Percentiles rank a stretch among this genome's conserved stretches.
Conservation (phyloP, 768 basidiomycete species). For the Solioccasus polychromus region DNA sequence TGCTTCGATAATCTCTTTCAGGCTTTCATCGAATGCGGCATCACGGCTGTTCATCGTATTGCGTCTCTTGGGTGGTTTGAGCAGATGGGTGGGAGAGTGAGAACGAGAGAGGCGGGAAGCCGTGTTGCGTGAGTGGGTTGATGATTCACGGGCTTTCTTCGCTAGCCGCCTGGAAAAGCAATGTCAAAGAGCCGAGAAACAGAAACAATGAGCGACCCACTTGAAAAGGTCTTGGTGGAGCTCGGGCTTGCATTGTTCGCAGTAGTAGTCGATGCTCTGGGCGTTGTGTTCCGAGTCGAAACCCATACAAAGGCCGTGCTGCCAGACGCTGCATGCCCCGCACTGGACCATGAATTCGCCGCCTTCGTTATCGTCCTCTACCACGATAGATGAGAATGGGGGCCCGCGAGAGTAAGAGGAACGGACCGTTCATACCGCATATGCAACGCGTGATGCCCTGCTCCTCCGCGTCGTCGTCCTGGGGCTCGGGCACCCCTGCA, state of each 20-base stretch:
- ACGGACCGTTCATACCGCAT: conserved; percentile 77
- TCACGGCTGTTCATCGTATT: conserved; percentile 99
- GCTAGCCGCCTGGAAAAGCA: conserved; percentile 51
- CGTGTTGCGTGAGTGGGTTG: conserved; percentile 59
- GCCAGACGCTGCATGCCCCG: conserved; percentile 97
- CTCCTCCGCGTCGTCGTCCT: conserved; percentile 48
- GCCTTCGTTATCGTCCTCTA: conserved; percentile 75
- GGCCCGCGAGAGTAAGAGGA: conserved; percentile 8
- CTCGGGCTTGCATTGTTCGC: conserved; percentile 89
- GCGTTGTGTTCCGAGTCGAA: conserved; percentile 74
- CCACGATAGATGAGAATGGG: conserved; percentile 24
- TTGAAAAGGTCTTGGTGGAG: conserved; percentile 78
- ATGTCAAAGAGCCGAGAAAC: conserved; percentile 14
- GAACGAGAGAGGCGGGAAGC: conserved; percentile 68
- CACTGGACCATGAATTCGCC: conserved; percentile 98
- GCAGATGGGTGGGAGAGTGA: conserved; percentile 60
- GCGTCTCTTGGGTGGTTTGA: conserved; percentile 78
- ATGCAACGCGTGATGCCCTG: conserved; percentile 75
- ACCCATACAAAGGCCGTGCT: conserved; percentile 96
- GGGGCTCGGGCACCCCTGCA: conserved; percentile 35
- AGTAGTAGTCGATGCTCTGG: conserved; percentile 85
- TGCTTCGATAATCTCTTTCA: conserved; percentile 72
- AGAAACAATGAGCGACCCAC: conserved; percentile 44
- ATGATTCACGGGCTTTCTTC: conserved; percentile 62
- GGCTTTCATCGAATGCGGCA: conserved; percentile 87